Evolutionary conservation across 352 stramenopile genomes (phyloP).

Genomic region (Pythium periplocum): DNA sequence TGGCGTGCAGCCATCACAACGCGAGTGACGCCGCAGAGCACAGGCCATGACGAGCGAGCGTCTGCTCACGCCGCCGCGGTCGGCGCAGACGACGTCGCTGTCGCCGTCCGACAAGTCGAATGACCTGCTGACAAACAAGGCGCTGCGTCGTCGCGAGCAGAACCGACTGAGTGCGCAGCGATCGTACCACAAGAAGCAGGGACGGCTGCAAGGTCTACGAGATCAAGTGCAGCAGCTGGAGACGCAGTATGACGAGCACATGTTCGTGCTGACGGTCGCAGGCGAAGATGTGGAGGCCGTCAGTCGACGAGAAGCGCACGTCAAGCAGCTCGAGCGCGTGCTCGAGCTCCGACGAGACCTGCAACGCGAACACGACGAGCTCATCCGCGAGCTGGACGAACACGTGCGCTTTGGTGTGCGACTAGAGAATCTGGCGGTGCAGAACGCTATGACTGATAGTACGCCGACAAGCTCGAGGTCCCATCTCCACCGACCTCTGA

Average conservation of each 20-base stretch:
- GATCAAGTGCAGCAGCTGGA: conserved; percentile 23
- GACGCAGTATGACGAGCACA: conserved; percentile 18
- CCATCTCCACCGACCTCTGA: conserved; percentile 20
- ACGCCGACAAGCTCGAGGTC: conserved; percentile 1
- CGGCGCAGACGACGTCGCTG: too few species aligned
- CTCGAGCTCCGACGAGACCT: not conserved
- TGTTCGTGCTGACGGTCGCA: not conserved
- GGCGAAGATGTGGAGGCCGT: not conserved
- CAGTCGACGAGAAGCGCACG: not conserved
- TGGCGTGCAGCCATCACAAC: too few species aligned
- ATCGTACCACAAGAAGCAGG: conserved; percentile 35
- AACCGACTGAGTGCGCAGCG: conserved; percentile 32
- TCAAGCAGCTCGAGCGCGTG: not conserved
- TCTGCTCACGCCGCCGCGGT: too few species aligned
- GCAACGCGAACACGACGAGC: not conserved
- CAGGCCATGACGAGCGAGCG: too few species aligned
- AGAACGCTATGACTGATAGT: not conserved
- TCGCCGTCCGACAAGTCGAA: not conserved
- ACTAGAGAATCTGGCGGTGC: not conserved
- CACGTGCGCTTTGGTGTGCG: conserved; percentile 4
- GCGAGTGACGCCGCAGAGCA: too few species aligned
- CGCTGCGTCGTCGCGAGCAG: conserved; percentile 28
- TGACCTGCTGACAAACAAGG: conserved; percentile 13
- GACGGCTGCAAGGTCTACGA: conserved; percentile 20
- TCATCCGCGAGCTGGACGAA: conserved; percentile 5